These are phyloP conservation scores for Zasmidium cellare DNA, from an alignment of 2,329 filamentous ascomycete genomes.

Conservation along the genomic window DNA sequence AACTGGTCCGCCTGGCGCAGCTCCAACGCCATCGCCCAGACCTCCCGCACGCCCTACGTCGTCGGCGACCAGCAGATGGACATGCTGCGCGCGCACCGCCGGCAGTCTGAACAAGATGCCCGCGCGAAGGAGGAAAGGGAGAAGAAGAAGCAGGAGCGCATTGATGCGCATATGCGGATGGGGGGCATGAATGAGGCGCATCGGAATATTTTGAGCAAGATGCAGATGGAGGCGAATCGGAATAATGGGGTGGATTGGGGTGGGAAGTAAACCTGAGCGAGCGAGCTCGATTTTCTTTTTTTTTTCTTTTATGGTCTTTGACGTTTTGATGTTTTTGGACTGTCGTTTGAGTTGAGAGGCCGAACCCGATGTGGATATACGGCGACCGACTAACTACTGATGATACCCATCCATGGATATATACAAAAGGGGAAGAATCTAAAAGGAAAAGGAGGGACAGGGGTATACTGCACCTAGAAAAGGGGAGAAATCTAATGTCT, in stretches of 20 bases:
- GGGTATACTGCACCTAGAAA: background rate
- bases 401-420: constrained; percentile 2
- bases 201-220: constrained; percentile 73
- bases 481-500: background rate
- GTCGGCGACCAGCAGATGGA: constrained; percentile 35
- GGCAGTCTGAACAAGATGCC: constrained; percentile 57
- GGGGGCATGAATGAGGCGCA: constrained; percentile 75
- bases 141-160: constrained; percentile 61
- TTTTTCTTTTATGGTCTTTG: background rate
- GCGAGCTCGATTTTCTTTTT: background rate
- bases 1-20: constrained; percentile 53
- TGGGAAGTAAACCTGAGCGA: background rate
- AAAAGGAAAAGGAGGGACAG: background rate
- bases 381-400: background rate
- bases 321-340: too few relatives aligned
- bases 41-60: constrained; percentile 24
- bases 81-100: constrained; percentile 62
- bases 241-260: constrained; percentile 5
- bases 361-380: too few relatives aligned
- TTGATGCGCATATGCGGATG: constrained; percentile 75
- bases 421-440: background rate
- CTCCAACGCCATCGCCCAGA: constrained; percentile 53
- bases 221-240: constrained; percentile 60
- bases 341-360: too few relatives aligned
- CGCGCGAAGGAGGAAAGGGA: constrained; percentile 51